Base-by-base conservation (phyloP, 2,329 filamentous ascomycete species). In the Phyllosticta ampelicida region DNA sequence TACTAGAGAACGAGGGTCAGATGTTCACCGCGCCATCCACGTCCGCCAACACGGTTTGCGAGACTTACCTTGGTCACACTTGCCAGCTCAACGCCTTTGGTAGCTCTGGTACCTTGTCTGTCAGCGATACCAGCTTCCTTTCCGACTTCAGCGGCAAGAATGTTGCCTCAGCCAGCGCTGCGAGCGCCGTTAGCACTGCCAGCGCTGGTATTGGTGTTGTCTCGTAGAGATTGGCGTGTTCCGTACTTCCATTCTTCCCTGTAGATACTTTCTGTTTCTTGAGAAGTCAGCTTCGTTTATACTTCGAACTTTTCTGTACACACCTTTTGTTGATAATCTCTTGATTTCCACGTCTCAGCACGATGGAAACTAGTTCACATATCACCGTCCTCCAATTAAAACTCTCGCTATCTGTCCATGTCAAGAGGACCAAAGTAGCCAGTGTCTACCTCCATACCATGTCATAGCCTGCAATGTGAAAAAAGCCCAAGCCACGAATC, bases 131-230 rank as follows among this genome's bases (percentile, higher is more conserved):
- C 10, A 68, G 66, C 54, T 78, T 83, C 71, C 65, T 84, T 53
- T 54, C 63, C 58, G 73, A 77, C 64, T 82, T 83, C 68, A 68
- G 70, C 53, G 78, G 78, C 60, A 79, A 80, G 75, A 78, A 74
- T 60, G 66, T 82, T 62, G 80, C 80, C 11, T 63, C 71, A 59
- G 77, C 78, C 13, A 59, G 63, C 13, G 63, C 71, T 23, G 68
- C 68, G 23, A 73, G 69, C 61, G 67, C 72, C 55, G 71, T 61
- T 48, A 72, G 77, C 54, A 65, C 65, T 16, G 69, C 64, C 59
- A 73, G 67, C 48, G 77, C 78, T 62, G 78, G 78, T 9, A 73
- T 80, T 61, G 78, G 78, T 28, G 69, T 60, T 51, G 28, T 56
- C 48, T 44, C 57, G 51, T 59, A 55, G 23, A 49, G 13, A 9